phyloP scores from a whole-genome alignment of 345 rosid genomes.

The Eutrema japonicum region DNA sequence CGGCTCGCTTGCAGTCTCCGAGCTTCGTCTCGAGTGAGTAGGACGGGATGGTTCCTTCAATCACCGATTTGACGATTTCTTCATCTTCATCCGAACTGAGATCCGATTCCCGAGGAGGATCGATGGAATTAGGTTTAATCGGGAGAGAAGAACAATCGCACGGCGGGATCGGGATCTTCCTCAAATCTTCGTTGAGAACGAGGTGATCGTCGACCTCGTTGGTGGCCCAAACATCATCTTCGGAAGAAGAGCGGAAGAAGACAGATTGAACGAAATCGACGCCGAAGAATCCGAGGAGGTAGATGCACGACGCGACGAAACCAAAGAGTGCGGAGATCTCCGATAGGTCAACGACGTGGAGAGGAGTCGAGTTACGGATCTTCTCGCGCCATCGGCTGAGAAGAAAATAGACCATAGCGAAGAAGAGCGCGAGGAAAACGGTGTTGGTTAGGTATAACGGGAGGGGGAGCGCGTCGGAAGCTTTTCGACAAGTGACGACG shows the following conservation, averaged over 20 bases:
- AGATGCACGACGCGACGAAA: conserved; percentile 40
- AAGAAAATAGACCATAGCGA: conserved; percentile 57
- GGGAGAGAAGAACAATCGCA: conserved; percentile 46
- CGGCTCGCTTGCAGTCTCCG: conserved; percentile 53
- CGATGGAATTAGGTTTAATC: conserved; percentile 15
- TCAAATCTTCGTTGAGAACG: conserved; percentile 37
- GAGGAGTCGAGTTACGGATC: conserved; percentile 49
- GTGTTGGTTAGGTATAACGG: conserved; percentile 54
- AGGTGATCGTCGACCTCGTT: conserved; percentile 42
- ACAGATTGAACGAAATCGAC: conserved; percentile 43
- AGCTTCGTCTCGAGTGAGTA: conserved; percentile 54
- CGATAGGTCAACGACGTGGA: conserved; percentile 44
- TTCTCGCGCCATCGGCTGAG: conserved; percentile 59
- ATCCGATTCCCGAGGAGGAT: conserved; percentile 18
- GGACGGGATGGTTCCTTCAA: conserved; percentile 44
- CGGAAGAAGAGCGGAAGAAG: conserved; percentile 36
- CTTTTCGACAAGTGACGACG: conserved; percentile 26
- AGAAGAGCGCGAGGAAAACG: conserved; percentile 55
- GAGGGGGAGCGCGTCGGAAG: conserved; percentile 56
- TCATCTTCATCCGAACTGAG: conserved; percentile 45
- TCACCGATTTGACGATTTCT: conserved; percentile 44
- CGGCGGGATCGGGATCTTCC: conserved; percentile 36
- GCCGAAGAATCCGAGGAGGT: conserved; percentile 49
- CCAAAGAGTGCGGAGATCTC: conserved; percentile 50
- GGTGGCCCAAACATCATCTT: conserved; percentile 54